Evolutionary conservation across 306 rosid genomes (phyloP).

Genomic region (Acacia acuminata): DNA sequence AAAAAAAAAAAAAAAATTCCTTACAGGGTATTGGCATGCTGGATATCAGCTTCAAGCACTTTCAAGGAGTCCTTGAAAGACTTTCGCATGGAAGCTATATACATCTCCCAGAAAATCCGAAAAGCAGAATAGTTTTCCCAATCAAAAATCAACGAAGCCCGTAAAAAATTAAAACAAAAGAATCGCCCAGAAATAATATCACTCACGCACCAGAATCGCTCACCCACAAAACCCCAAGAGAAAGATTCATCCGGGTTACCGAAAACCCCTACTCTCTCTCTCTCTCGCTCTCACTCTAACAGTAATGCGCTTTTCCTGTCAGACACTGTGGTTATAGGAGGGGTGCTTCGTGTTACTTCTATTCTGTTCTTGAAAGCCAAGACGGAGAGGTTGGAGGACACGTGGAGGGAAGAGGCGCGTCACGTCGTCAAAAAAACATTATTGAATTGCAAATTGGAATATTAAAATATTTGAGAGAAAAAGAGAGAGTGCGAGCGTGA

Average conservation of each 20-base stretch:
- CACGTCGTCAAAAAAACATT: background rate
- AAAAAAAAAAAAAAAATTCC: constrained; percentile 19
- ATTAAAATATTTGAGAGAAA: background rate
- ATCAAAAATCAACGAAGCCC: constrained; percentile 5
- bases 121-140: background rate
- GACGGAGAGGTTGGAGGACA: constrained; percentile 55
- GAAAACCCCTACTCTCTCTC: constrained; percentile 36
- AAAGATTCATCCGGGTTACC: background rate
- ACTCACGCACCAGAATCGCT: constrained; percentile 6
- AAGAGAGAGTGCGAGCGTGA: background rate
- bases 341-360: constrained; percentile 60
- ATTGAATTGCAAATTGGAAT: background rate
- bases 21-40: constrained; percentile 93
- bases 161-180: background rate
- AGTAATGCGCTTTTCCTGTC: constrained; percentile 11
- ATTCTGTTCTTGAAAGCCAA: constrained; percentile 69
- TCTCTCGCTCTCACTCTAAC: background rate
- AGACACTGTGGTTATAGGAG: background rate
- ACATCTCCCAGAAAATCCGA: constrained; percentile 49
- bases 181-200: background rate
- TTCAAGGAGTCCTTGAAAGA: constrained; percentile 96
- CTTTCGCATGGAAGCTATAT: constrained; percentile 89
- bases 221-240: background rate
- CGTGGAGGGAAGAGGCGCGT: constrained; percentile 42
- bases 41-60: constrained; percentile 98